phyloP scores from a whole-genome alignment of 192 early-diverging fungal genomes.

The Podila epigama region DNA sequence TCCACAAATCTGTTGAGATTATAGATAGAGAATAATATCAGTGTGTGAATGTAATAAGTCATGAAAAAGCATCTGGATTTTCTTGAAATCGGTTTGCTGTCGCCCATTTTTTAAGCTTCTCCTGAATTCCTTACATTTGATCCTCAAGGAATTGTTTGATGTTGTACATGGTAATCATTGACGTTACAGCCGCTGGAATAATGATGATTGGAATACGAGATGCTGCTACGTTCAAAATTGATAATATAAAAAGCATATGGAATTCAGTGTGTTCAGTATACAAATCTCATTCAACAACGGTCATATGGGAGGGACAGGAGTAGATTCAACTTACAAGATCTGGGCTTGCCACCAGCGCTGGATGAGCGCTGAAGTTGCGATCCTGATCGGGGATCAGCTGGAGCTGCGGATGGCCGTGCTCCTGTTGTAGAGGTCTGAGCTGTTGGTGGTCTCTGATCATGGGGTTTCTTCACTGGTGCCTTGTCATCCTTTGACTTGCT shows the following conservation, averaged over 20 bases:
- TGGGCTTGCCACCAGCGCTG: conserved; percentile 42
- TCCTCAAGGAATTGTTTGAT: conserved; percentile 84
- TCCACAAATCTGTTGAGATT: conserved; percentile 63
- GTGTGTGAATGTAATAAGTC: too few relatives aligned
- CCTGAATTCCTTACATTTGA: conserved; percentile 61
- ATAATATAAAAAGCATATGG: neutral
- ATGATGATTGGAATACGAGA: conserved; percentile 85
- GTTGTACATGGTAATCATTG: conserved; percentile 89
- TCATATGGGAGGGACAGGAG: too few relatives aligned
- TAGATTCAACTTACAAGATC: conserved; percentile 14
- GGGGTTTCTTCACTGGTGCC: conserved; percentile 18
- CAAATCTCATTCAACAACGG: too few relatives aligned
- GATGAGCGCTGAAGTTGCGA: conserved; percentile 6
- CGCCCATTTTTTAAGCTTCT: neutral
- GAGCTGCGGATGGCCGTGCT: conserved; percentile 11
- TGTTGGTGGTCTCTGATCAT: conserved; percentile 19
- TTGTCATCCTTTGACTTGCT: conserved; percentile 47
- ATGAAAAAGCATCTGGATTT: too few relatives aligned
- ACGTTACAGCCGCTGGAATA: conserved; percentile 85
- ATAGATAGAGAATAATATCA: conserved; percentile 2
- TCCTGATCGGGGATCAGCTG: conserved; percentile 2
- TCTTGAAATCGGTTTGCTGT: too few relatives aligned
- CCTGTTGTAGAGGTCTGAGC: conserved; percentile 4
- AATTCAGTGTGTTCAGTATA: neutral
- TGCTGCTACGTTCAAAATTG: conserved; percentile 8